Conservation (phyloP, 2,329 filamentous ascomycete species). For the Colletotrichum sp. region DNA sequence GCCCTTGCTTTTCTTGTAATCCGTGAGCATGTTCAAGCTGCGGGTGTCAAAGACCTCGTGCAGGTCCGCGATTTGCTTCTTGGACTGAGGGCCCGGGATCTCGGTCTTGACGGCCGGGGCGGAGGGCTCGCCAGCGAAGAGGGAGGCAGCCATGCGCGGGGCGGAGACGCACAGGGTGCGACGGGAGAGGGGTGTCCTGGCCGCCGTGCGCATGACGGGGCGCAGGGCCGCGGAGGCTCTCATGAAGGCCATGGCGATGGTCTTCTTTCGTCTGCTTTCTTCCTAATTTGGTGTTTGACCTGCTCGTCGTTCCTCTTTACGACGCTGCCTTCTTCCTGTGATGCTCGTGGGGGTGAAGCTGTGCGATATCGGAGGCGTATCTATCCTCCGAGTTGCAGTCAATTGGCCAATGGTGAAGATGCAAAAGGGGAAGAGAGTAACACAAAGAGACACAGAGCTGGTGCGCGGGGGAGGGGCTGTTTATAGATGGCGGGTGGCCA, state of each 20-base stretch:
- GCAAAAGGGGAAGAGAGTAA: not conserved
- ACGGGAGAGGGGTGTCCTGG: not conserved
- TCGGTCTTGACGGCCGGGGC: conserved; percentile 59
- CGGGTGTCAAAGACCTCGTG: conserved; percentile 84
- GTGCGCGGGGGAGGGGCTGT: conserved; percentile 7
- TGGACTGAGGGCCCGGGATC: conserved; percentile 79
- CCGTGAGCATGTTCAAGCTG: conserved; percentile 81
- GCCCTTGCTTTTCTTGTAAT: conserved; percentile 76
- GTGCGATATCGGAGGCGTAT: conserved; percentile 9
- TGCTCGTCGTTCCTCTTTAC: not conserved
- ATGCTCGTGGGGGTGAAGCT: not conserved
- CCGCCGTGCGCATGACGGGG: conserved; percentile 13
- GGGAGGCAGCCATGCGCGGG: conserved; percentile 26
- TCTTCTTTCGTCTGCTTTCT: not conserved
- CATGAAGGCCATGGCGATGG: conserved; percentile 11
- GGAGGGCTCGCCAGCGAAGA: conserved; percentile 56
- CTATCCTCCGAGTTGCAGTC: not conserved
- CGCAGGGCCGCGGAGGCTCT: conserved; percentile 15
- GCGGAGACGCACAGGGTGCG: conserved; percentile 16
- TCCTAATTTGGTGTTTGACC: not conserved
- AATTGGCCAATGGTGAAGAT: not conserved
- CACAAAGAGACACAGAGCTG: not conserved
- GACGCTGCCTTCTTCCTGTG: not conserved
- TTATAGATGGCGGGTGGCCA: conserved; percentile 22
- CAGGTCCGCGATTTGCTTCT: conserved; percentile 72